Evolutionary conservation across 495 filamentous ascomycete species (phyloP).

Genomic region (Lophiostoma macrostomum): DNA sequence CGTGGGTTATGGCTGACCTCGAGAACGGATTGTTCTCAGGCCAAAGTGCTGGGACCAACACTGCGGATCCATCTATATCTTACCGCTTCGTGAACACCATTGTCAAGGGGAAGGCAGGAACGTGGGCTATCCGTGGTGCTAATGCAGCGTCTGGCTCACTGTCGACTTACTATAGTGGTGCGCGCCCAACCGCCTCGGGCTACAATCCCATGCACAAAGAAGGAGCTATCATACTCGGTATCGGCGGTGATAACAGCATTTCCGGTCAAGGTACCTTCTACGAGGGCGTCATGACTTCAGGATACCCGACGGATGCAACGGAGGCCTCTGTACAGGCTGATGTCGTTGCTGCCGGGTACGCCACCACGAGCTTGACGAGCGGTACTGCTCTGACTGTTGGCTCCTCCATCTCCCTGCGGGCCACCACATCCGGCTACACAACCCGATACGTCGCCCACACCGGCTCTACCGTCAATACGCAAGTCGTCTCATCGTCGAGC

Average conservation of each 20-base stretch:
- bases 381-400: constrained; percentile 50
- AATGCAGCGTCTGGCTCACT: constrained; percentile 53
- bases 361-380: constrained; percentile 46
- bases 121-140: constrained; percentile 55
- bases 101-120: constrained; percentile 51
- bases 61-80: constrained; percentile 47
- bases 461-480: constrained; percentile 48
- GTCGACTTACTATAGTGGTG: constrained; percentile 55
- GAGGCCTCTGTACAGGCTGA: constrained; percentile 57
- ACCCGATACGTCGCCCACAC: constrained; percentile 52
- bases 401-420: constrained; percentile 49
- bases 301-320: constrained; percentile 55
- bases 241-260: constrained; percentile 56
- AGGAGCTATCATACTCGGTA: constrained; percentile 59
- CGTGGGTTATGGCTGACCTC: constrained; percentile 62
- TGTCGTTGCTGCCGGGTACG: constrained; percentile 56
- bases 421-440: constrained; percentile 50
- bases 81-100: constrained; percentile 52
- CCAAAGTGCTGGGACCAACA: constrained; percentile 41
- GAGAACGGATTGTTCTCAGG: constrained; percentile 60
- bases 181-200: constrained; percentile 45
- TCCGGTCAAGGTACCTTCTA: constrained; percentile 59
- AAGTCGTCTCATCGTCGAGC: constrained; percentile 54
- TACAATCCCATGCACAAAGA: constrained; percentile 62
- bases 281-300: constrained; percentile 59